These are phyloP conservation scores for Rubia yunnanensis DNA, from an alignment of 257 asterid genomes.

Conservation along the genomic window DNA sequence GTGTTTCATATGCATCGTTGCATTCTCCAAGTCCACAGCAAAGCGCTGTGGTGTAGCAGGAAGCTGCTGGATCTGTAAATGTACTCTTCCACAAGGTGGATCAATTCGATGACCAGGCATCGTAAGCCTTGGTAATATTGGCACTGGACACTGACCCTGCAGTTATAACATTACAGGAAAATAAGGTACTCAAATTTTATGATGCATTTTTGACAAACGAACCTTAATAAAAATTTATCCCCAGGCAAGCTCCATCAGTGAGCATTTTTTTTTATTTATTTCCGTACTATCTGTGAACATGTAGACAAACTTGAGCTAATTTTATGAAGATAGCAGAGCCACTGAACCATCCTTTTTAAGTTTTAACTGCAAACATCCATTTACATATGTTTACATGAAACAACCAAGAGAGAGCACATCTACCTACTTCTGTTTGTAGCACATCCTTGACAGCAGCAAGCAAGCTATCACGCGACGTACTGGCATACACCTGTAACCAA, in stretches of 20 bases:
- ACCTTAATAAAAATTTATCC: neutral
- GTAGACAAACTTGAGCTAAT: neutral
- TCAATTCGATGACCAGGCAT: constrained; percentile 99
- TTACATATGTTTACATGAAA: neutral
- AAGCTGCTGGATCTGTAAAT: constrained; percentile 40
- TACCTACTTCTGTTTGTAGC: constrained; percentile 92
- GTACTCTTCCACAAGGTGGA: constrained; percentile 96
- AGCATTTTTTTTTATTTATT: too few species aligned
- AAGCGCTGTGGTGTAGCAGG: constrained; percentile 33
- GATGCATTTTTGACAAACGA: constrained; percentile 9
- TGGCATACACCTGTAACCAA: constrained; percentile 86
- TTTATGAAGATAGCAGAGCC: neutral
- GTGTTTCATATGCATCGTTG: constrained; percentile 88
- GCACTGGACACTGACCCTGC: constrained; percentile 92
- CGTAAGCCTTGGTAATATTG: constrained; percentile 86
- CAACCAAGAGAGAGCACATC: constrained; percentile 28
- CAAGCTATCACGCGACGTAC: constrained; percentile 96
- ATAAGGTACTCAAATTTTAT: constrained; percentile 17
- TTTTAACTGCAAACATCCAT: neutral
- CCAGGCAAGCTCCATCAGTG: constrained; percentile 4
- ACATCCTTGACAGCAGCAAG: constrained; percentile 93
- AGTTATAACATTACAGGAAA: constrained; percentile 18
- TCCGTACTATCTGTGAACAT: neutral
- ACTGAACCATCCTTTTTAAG: neutral
- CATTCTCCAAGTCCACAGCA: constrained; percentile 58